Evolutionary conservation across 768 basidiomycete genomes (phyloP).

Genomic region (Dioszegia hungarica): DNA sequence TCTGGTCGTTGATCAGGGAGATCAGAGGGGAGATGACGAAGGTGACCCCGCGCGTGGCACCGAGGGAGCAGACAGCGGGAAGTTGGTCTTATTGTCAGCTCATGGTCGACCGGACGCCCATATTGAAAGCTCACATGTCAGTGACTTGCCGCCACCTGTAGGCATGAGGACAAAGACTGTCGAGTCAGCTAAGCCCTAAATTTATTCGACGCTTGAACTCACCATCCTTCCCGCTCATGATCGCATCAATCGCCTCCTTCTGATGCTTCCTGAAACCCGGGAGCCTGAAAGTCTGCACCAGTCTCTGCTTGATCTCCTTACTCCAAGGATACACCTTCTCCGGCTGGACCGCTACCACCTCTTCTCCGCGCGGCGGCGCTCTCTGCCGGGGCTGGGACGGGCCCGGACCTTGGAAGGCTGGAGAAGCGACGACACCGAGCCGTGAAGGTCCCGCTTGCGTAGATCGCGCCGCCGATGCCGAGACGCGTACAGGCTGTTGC

Average conservation of each 20-base stretch:
- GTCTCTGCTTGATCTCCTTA: constrained; percentile 57
- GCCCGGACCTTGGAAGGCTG: constrained; percentile 11
- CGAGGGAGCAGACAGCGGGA: constrained; percentile 72
- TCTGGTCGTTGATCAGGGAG: constrained; percentile 90
- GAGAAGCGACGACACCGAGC: constrained; percentile 6
- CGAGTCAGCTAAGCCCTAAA: neutral
- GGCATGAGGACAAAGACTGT: constrained; percentile 89
- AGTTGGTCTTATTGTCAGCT: constrained; percentile 56
- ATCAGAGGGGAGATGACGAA: constrained; percentile 89
- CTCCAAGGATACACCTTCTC: constrained; percentile 44
- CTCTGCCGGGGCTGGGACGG: constrained; percentile 11
- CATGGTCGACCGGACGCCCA: neutral
- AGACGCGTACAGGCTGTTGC: neutral
- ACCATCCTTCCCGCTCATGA: constrained; percentile 68
- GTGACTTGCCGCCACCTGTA: constrained; percentile 86
- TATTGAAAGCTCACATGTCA: constrained; percentile 59
- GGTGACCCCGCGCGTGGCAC: constrained; percentile 72
- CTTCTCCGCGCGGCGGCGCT: neutral
- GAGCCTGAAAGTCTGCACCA: constrained; percentile 63
- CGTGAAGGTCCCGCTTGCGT: neutral
- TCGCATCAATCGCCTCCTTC: constrained; percentile 74
- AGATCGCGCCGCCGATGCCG: neutral
- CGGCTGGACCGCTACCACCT: neutral
- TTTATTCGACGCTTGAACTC: constrained; percentile 4
- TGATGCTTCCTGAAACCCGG: constrained; percentile 73